phyloP scores from a whole-genome alignment of 1,284 basidiomycete species.

The Marasmius oreades region DNA sequence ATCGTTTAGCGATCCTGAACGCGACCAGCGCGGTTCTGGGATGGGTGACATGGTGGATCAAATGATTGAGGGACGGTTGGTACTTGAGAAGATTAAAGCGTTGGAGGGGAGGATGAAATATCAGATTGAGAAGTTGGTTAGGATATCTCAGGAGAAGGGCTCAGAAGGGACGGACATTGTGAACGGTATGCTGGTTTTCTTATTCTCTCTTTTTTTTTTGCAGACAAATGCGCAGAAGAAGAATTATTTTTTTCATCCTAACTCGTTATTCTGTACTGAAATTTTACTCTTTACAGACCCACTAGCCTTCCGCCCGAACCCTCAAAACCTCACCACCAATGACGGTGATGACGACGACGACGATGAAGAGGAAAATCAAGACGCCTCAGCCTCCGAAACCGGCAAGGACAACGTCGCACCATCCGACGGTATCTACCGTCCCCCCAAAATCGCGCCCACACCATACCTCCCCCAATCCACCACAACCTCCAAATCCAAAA shows the following conservation, averaged over 20 bases:
- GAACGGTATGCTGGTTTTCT: constrained; percentile 51
- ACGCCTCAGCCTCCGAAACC: constrained; percentile 12
- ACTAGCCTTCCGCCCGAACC: constrained; percentile 89
- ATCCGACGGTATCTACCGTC: constrained; percentile 74
- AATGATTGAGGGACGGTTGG: constrained; percentile 69
- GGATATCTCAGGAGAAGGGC: constrained; percentile 62
- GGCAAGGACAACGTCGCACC: constrained; percentile 30
- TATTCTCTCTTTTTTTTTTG: no score
- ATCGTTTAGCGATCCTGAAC: constrained; percentile 52
- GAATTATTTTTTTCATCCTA: no score
- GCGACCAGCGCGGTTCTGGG: constrained; percentile 48
- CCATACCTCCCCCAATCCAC: constrained; percentile 74
- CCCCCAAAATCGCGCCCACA: constrained; percentile 89
- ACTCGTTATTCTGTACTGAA: not conserved
- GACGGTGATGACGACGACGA: constrained; percentile 28
- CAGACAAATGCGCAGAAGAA: no score
- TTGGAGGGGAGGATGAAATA: constrained; percentile 89
- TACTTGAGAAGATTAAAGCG: constrained; percentile 76
- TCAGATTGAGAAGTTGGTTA: constrained; percentile 92
- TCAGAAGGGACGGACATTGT: constrained; percentile 37
- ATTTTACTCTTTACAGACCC: constrained; percentile 54
- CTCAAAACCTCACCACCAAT: constrained; percentile 49
- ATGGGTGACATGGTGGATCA: constrained; percentile 69
- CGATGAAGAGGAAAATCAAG: constrained; percentile 31
- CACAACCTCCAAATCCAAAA: constrained; percentile 40